Percentiles rank a stretch among this genome's conserved stretches.
Conservation (phyloP, 768 basidiomycete genomes). For the Heimioporus sp. region DNA sequence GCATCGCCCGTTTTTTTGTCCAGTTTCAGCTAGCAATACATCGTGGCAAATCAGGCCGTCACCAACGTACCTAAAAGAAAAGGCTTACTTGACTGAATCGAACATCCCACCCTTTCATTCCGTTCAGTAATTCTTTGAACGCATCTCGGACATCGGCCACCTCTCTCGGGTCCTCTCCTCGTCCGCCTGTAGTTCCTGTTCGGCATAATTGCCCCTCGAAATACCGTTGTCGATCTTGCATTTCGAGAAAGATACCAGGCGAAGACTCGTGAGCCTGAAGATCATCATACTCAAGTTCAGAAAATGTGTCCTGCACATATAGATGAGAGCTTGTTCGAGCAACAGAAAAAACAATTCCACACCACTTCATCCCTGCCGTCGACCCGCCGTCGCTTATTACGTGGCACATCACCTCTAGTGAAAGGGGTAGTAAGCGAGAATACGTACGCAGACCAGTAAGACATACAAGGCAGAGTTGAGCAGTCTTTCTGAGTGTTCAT, state of each 20-base stretch:
- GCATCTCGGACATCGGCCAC: conserved; percentile 47
- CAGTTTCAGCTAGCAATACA: conserved; percentile 51
- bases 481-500: conserved; percentile 92
- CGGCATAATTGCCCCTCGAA: conserved; percentile 65
- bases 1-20: conserved; percentile 67
- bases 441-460: background rate
- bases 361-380: conserved; percentile 45
- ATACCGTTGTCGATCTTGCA: conserved; percentile 82
- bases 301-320: conserved; percentile 32
- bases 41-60: too few relatives aligned
- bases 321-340: background rate
- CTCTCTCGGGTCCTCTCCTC: conserved; percentile 11
- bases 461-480: conserved; percentile 75
- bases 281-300: conserved; percentile 83
- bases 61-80: background rate
- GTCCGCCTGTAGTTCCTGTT: background rate
- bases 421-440: background rate
- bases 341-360: conserved; percentile 10
- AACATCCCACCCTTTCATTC: conserved; percentile 55
- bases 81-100: conserved; percentile 54
- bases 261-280: conserved; percentile 68
- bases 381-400: conserved; percentile 60
- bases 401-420: conserved; percentile 51
- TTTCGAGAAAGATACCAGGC: conserved; percentile 74
- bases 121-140: conserved; percentile 45